Evolutionary conservation across 768 basidiomycete species (phyloP), one percentile per base, ranked within the genome.

Genomic region (Phanerochaete sordida): DNA sequence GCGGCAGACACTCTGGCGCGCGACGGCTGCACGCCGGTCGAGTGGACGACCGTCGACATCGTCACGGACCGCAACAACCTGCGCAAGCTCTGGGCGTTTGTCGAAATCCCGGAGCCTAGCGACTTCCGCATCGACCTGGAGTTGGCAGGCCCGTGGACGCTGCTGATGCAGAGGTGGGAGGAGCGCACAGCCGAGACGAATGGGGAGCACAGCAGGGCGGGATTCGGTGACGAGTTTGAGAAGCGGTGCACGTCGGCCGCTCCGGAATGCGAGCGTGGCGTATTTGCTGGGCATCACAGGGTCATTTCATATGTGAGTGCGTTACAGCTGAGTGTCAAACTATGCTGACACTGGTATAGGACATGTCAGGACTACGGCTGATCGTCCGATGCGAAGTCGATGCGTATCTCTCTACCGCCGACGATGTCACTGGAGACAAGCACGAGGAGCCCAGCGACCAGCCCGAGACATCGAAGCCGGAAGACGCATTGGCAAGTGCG

Each of bases 41-140:
- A 76, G 28, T 79, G 77, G 74, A 68, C 72, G 45, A 43, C 64
- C 2, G 67, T 83, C 6, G 75, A 82, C 45, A 51, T 77, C 46
- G 73, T 90, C 61, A 84, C 86, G 0, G 88, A 90, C 65, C 79
- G 90, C 28, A 90, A 89, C 65, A 77, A 76, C 26, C 54, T 59
- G 16, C 52, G 58, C 5, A 59, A 59, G 44, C 53, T 56, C 6
- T 58, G 56, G 7, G 33, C 62, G 24, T 60, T 35, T 15, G 28
- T 23, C 3, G 37, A 45, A 8, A 19, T 8, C 6, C 37, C 12
- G 19, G 35, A 9, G 11, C 28, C 43, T 35, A 53, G 47, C 37
- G 59, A 60, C 30, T 93, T 91, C 66, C 76, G 90, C 21, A 88
- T 93, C 62, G 88, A 93, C 58, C 61, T 84, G 3, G 84, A 91